Evolutionary conservation across 83 land plant species (phyloP).

Genomic region (Diphasiastrum complanatum): DNA sequence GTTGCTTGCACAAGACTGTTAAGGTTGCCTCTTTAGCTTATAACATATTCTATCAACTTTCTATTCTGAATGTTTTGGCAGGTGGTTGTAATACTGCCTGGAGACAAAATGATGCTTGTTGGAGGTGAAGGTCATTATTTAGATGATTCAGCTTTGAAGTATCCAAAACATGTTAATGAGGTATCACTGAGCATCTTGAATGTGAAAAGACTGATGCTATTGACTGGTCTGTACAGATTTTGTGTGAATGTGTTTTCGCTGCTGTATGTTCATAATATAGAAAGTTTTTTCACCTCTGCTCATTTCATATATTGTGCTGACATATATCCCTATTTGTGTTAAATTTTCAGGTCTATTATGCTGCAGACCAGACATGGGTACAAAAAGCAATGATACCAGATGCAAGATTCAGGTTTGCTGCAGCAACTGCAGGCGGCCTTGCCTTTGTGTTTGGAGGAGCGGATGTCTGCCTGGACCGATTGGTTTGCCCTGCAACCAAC

Average conservation of each 20-base stretch:
- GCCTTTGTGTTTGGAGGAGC: slow-evolving; percentile 45
- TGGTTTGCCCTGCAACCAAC: slow-evolving; percentile 22
- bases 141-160: slow-evolving; percentile 25
- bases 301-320: too few relatives aligned
- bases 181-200: slow-evolving; percentile 15
- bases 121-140: slow-evolving; percentile 46
- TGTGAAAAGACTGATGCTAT: not conserved
- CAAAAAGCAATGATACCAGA: slow-evolving; percentile 47
- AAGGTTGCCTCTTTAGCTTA: not conserved
- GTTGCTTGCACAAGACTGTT: too few relatives aligned
- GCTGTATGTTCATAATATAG: too few relatives aligned
- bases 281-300: too few relatives aligned
- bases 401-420: slow-evolving; percentile 39
- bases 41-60: not conserved
- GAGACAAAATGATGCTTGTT: slow-evolving; percentile 32
- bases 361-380: slow-evolving; percentile 39
- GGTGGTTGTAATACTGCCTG: slow-evolving; percentile 35
- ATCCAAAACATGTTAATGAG: slow-evolving; percentile 49
- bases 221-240: not conserved
- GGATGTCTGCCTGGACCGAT: slow-evolving; percentile 24
- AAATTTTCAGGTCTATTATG: slow-evolving; percentile 28
- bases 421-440: slow-evolving; percentile 34
- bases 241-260: not conserved
- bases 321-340: not conserved
- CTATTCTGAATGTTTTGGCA: slow-evolving; percentile 1